Percentiles rank a stretch among this genome's conserved stretches.
These are phyloP conservation scores for Pestalotiopsis sp. DNA, from an alignment of 2,329 filamentous ascomycete species.

Conservation along the genomic window DNA sequence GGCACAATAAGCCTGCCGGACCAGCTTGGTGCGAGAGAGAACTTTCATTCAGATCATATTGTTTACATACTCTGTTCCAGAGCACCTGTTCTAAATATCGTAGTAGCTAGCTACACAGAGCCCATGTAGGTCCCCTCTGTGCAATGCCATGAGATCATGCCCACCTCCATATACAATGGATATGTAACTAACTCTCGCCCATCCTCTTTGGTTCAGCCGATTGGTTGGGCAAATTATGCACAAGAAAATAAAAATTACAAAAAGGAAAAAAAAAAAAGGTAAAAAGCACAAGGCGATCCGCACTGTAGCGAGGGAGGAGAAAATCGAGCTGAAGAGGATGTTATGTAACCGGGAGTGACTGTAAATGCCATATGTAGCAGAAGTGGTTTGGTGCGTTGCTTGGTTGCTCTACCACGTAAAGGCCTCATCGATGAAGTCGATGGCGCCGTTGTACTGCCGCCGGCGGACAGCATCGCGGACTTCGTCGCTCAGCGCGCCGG, in stretches of 20 bases:
- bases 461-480: slow-evolving; percentile 68
- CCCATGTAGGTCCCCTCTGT: slow-evolving; percentile 7
- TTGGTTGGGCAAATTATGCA: slow-evolving; percentile 1
- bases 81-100: slow-evolving; percentile 3
- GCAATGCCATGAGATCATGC: background rate
- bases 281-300: background rate
- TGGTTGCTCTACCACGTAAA: slow-evolving; percentile 60
- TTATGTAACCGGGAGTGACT: background rate
- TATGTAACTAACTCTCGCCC: background rate
- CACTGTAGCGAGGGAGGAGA: background rate
- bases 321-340: background rate
- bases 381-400: background rate
- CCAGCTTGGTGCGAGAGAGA: background rate
- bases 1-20: too few species aligned
- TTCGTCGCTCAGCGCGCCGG: slow-evolving; percentile 74
- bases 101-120: background rate
- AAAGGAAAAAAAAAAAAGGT: background rate
- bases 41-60: slow-evolving; percentile 1
- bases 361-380: background rate
- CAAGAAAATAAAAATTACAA: background rate
- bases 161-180: slow-evolving; percentile 8
- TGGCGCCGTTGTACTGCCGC: slow-evolving; percentile 64
- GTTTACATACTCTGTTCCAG: background rate
- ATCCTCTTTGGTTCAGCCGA: background rate
- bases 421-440: slow-evolving; percentile 81